Percentiles rank a stretch among this genome's conserved stretches.
phyloP scores from a whole-genome alignment of 306 rosid species.

The Prunus mongolica region DNA sequence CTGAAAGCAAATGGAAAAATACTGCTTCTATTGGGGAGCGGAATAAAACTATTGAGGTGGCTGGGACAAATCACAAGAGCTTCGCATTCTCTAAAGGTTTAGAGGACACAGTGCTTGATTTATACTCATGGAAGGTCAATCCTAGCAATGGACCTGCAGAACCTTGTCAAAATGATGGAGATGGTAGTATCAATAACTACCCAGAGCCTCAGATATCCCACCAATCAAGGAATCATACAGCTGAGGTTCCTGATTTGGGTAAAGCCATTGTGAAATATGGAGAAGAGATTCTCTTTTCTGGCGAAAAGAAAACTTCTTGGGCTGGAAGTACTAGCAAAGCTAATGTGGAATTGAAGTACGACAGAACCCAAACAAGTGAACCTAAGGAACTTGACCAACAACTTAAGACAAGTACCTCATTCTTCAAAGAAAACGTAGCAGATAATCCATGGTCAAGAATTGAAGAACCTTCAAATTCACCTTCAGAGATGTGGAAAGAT shows the following conservation, averaged over 20 bases:
- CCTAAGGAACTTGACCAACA: constrained; percentile 53
- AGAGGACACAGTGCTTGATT: constrained; percentile 67
- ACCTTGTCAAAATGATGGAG: constrained; percentile 44
- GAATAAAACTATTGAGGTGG: constrained; percentile 54
- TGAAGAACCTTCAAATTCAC: constrained; percentile 48
- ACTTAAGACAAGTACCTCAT: constrained; percentile 39
- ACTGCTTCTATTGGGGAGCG: constrained; percentile 47
- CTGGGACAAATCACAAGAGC: constrained; percentile 58
- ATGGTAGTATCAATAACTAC: constrained; percentile 25
- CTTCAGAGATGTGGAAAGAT: constrained; percentile 70
- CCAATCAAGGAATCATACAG: constrained; percentile 39
- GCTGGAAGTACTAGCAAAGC: constrained; percentile 59
- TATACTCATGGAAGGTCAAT: constrained; percentile 64
- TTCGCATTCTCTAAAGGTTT: constrained; percentile 58
- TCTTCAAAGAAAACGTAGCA: constrained; percentile 50
- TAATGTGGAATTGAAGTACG: constrained; percentile 40
- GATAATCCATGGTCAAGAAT: constrained; percentile 68
- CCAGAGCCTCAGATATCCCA: constrained; percentile 40
- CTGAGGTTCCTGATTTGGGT: constrained; percentile 39
- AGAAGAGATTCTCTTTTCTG: constrained; percentile 41
- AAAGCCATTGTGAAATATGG: constrained; percentile 37
- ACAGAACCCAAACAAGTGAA: constrained; percentile 41
- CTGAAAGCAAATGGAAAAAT: constrained; percentile 65
- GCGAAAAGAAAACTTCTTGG: constrained; percentile 53
- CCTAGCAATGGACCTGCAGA: constrained; percentile 56